A percentile compares a stretch with the other conserved stretches of the same genome.
phyloP scores from a whole-genome alignment of 2,329 filamentous ascomycete genomes.

The Arthrobotrys entomopaga region DNA sequence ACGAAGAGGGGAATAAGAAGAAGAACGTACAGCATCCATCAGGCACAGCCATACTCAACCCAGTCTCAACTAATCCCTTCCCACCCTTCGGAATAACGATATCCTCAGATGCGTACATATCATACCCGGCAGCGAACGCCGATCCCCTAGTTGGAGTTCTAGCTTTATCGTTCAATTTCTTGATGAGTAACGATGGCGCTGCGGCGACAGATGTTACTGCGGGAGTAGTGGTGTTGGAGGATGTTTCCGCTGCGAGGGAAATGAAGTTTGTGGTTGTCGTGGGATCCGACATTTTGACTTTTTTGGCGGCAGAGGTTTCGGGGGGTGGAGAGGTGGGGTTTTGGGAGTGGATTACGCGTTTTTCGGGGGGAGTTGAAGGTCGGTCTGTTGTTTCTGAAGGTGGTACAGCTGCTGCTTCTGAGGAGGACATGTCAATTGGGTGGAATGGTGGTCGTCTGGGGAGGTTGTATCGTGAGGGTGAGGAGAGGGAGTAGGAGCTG shows the following conservation, averaged over 20 bases:
- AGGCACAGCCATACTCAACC: slow-evolving; percentile 89
- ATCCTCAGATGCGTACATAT: slow-evolving; percentile 81
- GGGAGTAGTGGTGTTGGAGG: slow-evolving; percentile 25
- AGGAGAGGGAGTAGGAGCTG: slow-evolving; percentile 19
- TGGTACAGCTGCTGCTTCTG: slow-evolving; percentile 26
- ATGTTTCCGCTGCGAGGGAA: slow-evolving; percentile 58
- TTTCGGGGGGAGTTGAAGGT: slow-evolving; percentile 60
- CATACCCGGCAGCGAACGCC: slow-evolving; percentile 90
- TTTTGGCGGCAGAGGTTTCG: slow-evolving; percentile 55
- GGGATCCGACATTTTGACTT: slow-evolving; percentile 52
- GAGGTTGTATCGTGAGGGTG: not conserved
- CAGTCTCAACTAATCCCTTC: slow-evolving; percentile 87
- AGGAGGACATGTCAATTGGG: slow-evolving; percentile 52
- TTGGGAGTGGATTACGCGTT: slow-evolving; percentile 60
- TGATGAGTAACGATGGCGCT: slow-evolving; percentile 77
- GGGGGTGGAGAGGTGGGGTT: slow-evolving; percentile 60
- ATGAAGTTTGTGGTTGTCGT: slow-evolving; percentile 19
- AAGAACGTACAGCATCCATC: slow-evolving; percentile 81
- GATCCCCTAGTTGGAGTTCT: slow-evolving; percentile 87
- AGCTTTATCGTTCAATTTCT: slow-evolving; percentile 85
- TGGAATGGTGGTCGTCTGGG: slow-evolving; percentile 1
- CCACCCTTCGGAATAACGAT: slow-evolving; percentile 81
- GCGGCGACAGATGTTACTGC: slow-evolving; percentile 59
- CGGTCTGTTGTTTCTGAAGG: slow-evolving; percentile 38
- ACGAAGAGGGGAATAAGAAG: not conserved